These are phyloP conservation scores for Myotisia sp. DNA, from an alignment of 2,329 filamentous ascomycete genomes.

Conservation along the genomic window DNA sequence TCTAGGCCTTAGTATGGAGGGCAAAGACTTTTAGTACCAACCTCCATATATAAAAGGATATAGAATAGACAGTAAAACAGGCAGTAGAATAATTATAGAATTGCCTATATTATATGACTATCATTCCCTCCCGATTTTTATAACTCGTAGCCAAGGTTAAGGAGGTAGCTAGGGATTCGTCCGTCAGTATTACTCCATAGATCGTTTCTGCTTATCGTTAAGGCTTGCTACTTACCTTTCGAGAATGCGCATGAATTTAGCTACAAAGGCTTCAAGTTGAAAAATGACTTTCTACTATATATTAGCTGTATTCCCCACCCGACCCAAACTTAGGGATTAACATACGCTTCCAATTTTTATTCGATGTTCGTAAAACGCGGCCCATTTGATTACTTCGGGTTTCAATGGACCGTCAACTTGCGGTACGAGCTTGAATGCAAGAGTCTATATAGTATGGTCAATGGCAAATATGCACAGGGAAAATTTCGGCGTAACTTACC, in stretches of 20 bases:
- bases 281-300: constrained; percentile 69
- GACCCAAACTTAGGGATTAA: constrained; percentile 5
- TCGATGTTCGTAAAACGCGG: constrained; percentile 91
- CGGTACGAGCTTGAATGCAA: constrained; percentile 83
- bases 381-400: constrained; percentile 86
- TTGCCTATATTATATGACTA: too few relatives aligned
- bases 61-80: too few relatives aligned
- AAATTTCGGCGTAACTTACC: constrained; percentile 21
- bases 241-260: constrained; percentile 92
- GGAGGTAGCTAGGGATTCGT: too few relatives aligned
- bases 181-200: too few relatives aligned
- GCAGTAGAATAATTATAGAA: too few relatives aligned
- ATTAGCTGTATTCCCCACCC: background rate
- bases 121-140: too few relatives aligned
- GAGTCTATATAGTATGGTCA: constrained; percentile 37
- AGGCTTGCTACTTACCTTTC: constrained; percentile 56
- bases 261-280: constrained; percentile 93
- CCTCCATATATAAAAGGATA: too few relatives aligned
- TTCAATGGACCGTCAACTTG: constrained; percentile 82
- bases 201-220: too few relatives aligned
- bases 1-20: too few relatives aligned
- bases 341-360: constrained; percentile 64
- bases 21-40: too few relatives aligned
- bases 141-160: too few relatives aligned
- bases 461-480: background rate